Evolutionary conservation across 495 filamentous ascomycete species (phyloP).

Genomic region (Letharia columbiana): DNA sequence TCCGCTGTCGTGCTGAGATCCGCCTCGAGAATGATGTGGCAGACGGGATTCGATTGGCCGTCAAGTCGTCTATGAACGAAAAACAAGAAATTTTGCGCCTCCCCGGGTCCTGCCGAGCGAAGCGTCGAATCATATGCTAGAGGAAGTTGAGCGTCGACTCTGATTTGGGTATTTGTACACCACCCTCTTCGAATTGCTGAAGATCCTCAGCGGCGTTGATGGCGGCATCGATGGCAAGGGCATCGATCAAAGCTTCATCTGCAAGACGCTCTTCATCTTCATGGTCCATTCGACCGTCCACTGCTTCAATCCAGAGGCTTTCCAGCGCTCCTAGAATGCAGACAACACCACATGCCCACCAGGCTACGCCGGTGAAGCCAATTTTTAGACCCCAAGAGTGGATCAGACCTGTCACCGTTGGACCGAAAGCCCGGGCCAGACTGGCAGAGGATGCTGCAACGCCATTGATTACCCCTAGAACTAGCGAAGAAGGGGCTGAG

Average conservation of each 20-base stretch:
- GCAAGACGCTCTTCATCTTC: conserved; percentile 14
- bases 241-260: conserved; percentile 22
- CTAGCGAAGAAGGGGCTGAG: conserved; percentile 66
- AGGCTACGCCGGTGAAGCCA: conserved; percentile 78
- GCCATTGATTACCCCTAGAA: conserved; percentile 86
- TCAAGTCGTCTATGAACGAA: neutral
- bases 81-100: neutral
- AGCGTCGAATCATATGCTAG: neutral
- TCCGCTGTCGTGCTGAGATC: neutral
- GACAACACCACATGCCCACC: conserved; percentile 81
- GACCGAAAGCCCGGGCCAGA: conserved; percentile 76
- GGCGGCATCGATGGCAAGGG: conserved; percentile 24
- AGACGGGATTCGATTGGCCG: neutral
- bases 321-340: conserved; percentile 60
- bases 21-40: neutral
- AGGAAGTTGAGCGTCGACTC: conserved; percentile 6
- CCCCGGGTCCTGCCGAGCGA: conserved; percentile 3
- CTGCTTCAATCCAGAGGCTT: conserved; percentile 46
- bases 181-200: conserved; percentile 6
- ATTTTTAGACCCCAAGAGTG: conserved; percentile 69
- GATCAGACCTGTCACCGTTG: conserved; percentile 75
- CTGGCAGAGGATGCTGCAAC: conserved; percentile 87
- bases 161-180: conserved; percentile 5
- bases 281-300: conserved; percentile 22
- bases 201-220: conserved; percentile 18